Percentiles rank a stretch among this genome's conserved stretches.
These are phyloP conservation scores for Trametes sanguinea DNA, from an alignment of 768 basidiomycete genomes.

Conservation along the genomic window DNA sequence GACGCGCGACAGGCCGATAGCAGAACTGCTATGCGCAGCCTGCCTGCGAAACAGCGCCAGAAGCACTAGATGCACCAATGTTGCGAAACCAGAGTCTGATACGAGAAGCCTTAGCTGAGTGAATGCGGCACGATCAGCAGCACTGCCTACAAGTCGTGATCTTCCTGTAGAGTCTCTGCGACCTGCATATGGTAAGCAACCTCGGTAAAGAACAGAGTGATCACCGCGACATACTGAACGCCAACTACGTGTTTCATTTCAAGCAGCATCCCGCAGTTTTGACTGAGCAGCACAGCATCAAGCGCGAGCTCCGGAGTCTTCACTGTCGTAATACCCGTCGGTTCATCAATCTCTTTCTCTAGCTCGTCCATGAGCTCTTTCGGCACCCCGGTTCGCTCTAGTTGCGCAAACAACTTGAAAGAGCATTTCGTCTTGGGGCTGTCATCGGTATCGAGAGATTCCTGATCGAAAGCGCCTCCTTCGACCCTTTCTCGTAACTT, in stretches of 20 bases:
- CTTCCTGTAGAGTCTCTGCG: slow-evolving; percentile 44
- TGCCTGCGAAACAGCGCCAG: slow-evolving; percentile 74
- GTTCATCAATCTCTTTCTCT: slow-evolving; percentile 72
- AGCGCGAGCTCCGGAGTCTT: slow-evolving; percentile 56
- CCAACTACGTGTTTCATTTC: slow-evolving; percentile 68
- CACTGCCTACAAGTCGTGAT: slow-evolving; percentile 46
- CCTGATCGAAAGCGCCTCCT: slow-evolving; percentile 60
- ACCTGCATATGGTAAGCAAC: slow-evolving; percentile 19
- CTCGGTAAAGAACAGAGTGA: neutral
- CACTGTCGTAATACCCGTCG: slow-evolving; percentile 69
- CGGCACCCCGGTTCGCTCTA: slow-evolving; percentile 56
- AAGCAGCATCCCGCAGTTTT: slow-evolving; percentile 76
- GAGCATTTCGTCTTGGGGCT: slow-evolving; percentile 55
- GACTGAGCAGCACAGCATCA: slow-evolving; percentile 71
- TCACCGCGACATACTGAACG: slow-evolving; percentile 51
- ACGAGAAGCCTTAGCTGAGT: neutral
- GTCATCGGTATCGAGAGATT: slow-evolving; percentile 38
- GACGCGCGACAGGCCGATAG: slow-evolving; percentile 74
- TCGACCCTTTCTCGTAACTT: slow-evolving; percentile 66
- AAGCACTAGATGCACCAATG: slow-evolving; percentile 64
- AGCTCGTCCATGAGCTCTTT: slow-evolving; percentile 62
- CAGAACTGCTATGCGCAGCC: slow-evolving; percentile 72
- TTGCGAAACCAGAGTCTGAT: slow-evolving; percentile 73
- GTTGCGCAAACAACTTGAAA: slow-evolving; percentile 66
- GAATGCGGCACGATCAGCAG: neutral